These are phyloP conservation scores for Fraxinus latifolia DNA, from an alignment of 305 asterid genomes.

Conservation along the genomic window DNA sequence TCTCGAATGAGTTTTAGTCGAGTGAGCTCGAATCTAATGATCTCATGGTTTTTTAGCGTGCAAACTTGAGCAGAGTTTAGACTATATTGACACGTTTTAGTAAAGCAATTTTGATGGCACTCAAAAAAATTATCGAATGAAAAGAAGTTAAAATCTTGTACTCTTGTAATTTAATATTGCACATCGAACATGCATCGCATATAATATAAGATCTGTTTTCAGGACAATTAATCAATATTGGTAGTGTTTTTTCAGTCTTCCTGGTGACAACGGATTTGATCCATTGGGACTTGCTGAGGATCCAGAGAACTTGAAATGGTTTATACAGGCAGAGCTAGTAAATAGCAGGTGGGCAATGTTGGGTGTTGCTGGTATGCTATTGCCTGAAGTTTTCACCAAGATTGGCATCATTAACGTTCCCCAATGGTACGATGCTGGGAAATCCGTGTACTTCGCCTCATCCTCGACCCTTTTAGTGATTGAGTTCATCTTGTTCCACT, in stretches of 20 bases:
- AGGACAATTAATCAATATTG: not conserved
- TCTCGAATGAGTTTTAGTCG: not conserved
- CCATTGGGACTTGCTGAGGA: constrained; percentile 94
- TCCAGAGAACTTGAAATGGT: constrained; percentile 83
- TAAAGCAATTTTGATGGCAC: not conserved
- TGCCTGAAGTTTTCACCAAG: constrained; percentile 76
- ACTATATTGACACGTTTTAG: not conserved
- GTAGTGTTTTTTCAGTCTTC: constrained; percentile 40
- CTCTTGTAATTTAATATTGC: not conserved
- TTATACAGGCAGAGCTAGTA: constrained; percentile 81
- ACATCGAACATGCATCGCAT: not conserved
- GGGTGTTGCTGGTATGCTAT: constrained; percentile 90
- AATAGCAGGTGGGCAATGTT: constrained; percentile 98
- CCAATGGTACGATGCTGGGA: constrained; percentile 90
- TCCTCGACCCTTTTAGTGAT: constrained; percentile 84
- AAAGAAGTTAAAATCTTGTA: not conserved
- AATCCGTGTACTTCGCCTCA: constrained; percentile 75
- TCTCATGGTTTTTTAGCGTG: not conserved
- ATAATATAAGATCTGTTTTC: not conserved
- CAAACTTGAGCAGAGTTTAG: not conserved
- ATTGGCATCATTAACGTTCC: constrained; percentile 73
- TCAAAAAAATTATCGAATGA: not conserved
- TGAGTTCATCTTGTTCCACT: constrained; percentile 93
- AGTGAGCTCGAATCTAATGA: not conserved
- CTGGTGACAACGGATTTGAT: constrained; percentile 96